Percentiles rank a stretch among this genome's conserved stretches.
Evolutionary conservation across 1,284 basidiomycete species (phyloP).

Genomic region (Sphagnurus paluster): DNA sequence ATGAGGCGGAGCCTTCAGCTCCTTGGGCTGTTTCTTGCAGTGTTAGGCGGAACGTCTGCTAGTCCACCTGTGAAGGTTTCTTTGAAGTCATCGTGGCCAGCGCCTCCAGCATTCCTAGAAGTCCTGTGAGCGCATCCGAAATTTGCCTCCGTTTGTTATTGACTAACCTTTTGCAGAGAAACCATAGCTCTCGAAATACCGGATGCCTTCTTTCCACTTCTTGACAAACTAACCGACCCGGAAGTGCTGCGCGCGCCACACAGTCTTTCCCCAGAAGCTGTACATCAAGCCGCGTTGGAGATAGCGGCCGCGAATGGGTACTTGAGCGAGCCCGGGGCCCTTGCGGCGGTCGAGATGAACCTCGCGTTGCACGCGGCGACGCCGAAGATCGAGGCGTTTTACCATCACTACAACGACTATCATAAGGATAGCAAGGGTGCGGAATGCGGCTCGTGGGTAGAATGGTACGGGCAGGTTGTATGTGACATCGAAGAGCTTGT

Average conservation of each 20-base stretch:
- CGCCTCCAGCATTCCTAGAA: slow-evolving; percentile 77
- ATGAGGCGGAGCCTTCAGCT: slow-evolving; percentile 18
- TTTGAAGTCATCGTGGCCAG: slow-evolving; percentile 80
- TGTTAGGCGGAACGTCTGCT: slow-evolving; percentile 27
- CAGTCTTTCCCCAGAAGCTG: slow-evolving; percentile 46
- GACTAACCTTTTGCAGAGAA: slow-evolving; percentile 34
- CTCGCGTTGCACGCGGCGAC: slow-evolving; percentile 69
- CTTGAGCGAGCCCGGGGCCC: slow-evolving; percentile 46
- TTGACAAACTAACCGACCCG: slow-evolving; percentile 63
- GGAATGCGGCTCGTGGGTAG: slow-evolving; percentile 81
- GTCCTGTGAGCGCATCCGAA: slow-evolving; percentile 61
- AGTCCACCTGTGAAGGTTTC: slow-evolving; percentile 78
- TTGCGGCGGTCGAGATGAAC: slow-evolving; percentile 58
- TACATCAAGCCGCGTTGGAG: slow-evolving; percentile 56
- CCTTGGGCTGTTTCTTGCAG: slow-evolving; percentile 14
- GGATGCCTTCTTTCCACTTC: slow-evolving; percentile 65
- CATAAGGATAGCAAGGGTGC: slow-evolving; percentile 34
- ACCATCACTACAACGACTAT: slow-evolving; percentile 59
- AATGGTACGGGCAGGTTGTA: slow-evolving; percentile 80
- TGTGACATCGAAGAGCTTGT: slow-evolving; percentile 71
- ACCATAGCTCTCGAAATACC: slow-evolving; percentile 63
- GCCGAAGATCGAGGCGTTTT: slow-evolving; percentile 75
- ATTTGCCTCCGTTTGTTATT: neutral
- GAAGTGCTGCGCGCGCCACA: slow-evolving; percentile 35
- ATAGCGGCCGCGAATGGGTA: slow-evolving; percentile 47